phyloP scores from a whole-genome alignment of 2,329 filamentous ascomycete genomes.

The Escovopsis weberi region DNA sequence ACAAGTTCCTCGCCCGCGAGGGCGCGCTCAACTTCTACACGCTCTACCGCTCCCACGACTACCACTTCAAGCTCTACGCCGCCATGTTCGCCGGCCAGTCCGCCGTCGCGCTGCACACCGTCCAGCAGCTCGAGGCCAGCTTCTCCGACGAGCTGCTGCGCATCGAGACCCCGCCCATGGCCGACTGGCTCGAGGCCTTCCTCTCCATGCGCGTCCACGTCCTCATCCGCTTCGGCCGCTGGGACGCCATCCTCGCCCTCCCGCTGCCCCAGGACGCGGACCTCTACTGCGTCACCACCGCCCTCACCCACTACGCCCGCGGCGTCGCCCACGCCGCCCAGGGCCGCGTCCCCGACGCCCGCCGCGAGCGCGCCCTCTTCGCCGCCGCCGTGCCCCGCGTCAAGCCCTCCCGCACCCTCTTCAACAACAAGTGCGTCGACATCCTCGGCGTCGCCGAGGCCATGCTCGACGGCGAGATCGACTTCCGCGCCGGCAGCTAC shows the following conservation, averaged over 20 bases:
- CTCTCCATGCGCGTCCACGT: constrained; percentile 53
- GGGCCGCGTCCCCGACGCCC: constrained; percentile 39
- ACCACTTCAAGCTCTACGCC: constrained; percentile 61
- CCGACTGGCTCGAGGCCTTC: constrained; percentile 64
- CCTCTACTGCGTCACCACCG: constrained; percentile 56
- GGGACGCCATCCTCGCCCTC: constrained; percentile 49
- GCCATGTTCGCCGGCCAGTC: constrained; percentile 64
- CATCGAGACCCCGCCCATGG: constrained; percentile 56
- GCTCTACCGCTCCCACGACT: constrained; percentile 60
- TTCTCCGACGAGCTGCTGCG: constrained; percentile 50
- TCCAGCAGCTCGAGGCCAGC: constrained; percentile 41
- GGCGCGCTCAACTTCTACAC: constrained; percentile 61
- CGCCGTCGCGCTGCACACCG: constrained; percentile 45
- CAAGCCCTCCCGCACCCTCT: constrained; percentile 38
- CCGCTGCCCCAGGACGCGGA: constrained; percentile 39
- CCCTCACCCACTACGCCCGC: constrained; percentile 53
- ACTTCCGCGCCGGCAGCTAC: constrained; percentile 48
- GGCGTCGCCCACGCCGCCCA: constrained; percentile 51
- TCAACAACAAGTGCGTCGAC: constrained; percentile 29
- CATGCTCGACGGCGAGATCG: constrained; percentile 62
- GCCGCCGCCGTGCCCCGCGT: constrained; percentile 34
- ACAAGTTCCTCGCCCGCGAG: constrained; percentile 44
- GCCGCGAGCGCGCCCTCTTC: constrained; percentile 36
- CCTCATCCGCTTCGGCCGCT: constrained; percentile 57
- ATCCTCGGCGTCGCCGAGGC: constrained; percentile 48